phyloP scores from a whole-genome alignment of 2,329 filamentous ascomycete species.

The Nannizzia gypsea region DNA sequence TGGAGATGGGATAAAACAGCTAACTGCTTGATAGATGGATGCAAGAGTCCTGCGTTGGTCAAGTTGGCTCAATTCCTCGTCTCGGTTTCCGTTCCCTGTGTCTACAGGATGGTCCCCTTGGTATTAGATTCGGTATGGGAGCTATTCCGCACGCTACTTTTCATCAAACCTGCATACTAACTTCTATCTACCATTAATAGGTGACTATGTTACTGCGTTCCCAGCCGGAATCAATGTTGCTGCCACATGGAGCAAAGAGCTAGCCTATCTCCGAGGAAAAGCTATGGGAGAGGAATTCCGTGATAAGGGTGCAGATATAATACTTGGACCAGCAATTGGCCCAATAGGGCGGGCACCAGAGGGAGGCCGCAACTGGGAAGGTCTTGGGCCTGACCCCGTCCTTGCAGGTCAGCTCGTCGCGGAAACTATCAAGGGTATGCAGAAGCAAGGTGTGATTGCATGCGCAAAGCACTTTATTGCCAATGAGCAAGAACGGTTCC shows the following conservation, averaged over 20 bases:
- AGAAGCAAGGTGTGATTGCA: constrained; percentile 69
- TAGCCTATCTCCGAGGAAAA: constrained; percentile 57
- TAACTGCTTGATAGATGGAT: constrained; percentile 42
- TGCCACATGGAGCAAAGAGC: constrained; percentile 65
- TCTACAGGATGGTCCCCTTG: constrained; percentile 74
- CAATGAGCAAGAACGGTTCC: constrained; percentile 65
- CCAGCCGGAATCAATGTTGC: constrained; percentile 66
- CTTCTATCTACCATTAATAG: constrained; percentile 22
- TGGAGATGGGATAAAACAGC: constrained; percentile 15
- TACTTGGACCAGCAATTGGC: constrained; percentile 66
- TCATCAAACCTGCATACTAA: not conserved
- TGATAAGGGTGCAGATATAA: constrained; percentile 62
- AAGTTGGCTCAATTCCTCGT: constrained; percentile 42
- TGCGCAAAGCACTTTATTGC: constrained; percentile 66
- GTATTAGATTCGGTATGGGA: constrained; percentile 54
- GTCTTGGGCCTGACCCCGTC: constrained; percentile 60
- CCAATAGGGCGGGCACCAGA: constrained; percentile 57
- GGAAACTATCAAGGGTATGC: constrained; percentile 66
- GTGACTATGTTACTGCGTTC: constrained; percentile 73
- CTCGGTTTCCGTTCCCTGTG: constrained; percentile 60
- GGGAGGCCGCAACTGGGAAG: constrained; percentile 58
- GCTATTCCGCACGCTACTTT: not conserved
- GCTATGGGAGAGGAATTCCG: constrained; percentile 66
- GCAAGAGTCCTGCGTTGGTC: constrained; percentile 64
- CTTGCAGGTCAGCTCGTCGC: constrained; percentile 61